Base-by-base conservation (phyloP, 805 yeast genomes). In the Lipomyces yamanashiensis region DNA sequence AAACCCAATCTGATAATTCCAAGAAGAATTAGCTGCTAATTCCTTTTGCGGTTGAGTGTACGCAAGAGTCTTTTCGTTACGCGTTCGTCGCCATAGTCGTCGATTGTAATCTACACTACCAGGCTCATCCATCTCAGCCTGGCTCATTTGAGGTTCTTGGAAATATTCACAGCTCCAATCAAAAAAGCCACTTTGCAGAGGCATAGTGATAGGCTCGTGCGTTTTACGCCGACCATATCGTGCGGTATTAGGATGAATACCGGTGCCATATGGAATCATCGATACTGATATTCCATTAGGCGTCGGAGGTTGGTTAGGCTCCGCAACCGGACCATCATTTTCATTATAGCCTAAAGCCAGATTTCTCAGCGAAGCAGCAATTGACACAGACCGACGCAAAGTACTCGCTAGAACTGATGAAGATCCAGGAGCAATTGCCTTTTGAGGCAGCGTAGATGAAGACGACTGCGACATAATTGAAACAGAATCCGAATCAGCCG, bases 101-200 rank as follows among this genome's bases (percentile, higher is more conserved):
- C 85, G 87, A 41, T 89, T 85, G 71, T 90, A 90, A 67, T 90
- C 92, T 63, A 87, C 85, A 61, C 97, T 90, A 0, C 98, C 98
- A 0, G 96, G 95, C 74, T 92, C 97, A 70, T 93, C 98, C 17
- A 85, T 77, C 70, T 93, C 98, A 59, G 84, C 83, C 62, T 85
- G 87, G 10, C 90, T 86, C 87, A 92, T 87, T 73, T 93, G 98
- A 0, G 99, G 98, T 73, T 92, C 98, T 72, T 92, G 96, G 78
- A 93, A 95, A 72, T 92, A 92, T 74, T 95, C 99, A 63, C 90
- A 84, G 55, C 79, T 71, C 79, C 80, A 77, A 48, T 79, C 79
- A 60, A 77, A 73, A 70, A 80, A 77, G 10, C 72, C 72, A 40
- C 77, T 71, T 41, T 72, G 57, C 47, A 78, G 64, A 1, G 78